Base-by-base conservation (phyloP, 371 early-diverging fungal species). In the Fennellomyces sp. region DNA sequence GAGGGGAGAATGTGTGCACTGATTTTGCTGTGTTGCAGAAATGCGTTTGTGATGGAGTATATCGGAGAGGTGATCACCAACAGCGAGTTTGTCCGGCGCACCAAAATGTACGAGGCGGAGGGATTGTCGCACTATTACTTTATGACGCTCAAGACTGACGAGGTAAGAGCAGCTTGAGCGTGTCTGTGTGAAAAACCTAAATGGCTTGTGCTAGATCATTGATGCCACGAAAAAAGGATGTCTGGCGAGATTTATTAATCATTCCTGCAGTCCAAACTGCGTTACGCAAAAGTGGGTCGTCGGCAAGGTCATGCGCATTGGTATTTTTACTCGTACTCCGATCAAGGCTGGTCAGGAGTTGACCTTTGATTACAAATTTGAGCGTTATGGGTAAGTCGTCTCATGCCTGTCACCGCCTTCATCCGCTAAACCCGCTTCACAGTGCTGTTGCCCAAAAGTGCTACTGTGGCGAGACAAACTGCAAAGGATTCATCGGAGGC, bases 91-190 rank as follows among this genome's bases (percentile, higher is more conserved):
- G 69, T 87, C 29, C 89, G 92, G 63, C 81, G 99, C 3, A 89
- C 92, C 7, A 76, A 81, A 35, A 87, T 87, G 45, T 97, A 97
- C 66, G 87, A 86, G 54, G 60, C 85, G 30, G 83, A 87, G 47
- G 94, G 95, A n/a, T 76, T 85, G 12, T 79, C 85, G 65, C 98
- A 99, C 66, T 97, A 97, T 70, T 99, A 99, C 61, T 98, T 96
- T 73, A 98, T 98, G 98, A 89, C 91, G 45, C 74, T 98, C 12
- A 93, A 94, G 55, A 81, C 86, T 13, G 91, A 94, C 64, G 95
- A 96, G 78, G 93, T 91, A 73, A 33, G 61, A 5, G n/a, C 7
- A 50, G 36, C 11, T 13, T 28, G 11, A 58, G 4, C 36, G 28
- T 19, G 52, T 39, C 11, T 15, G 27, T 21, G 26, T 29, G 42